Base-by-base conservation (phyloP, 208 protist species). In the Spongospora subterranea region DNA sequence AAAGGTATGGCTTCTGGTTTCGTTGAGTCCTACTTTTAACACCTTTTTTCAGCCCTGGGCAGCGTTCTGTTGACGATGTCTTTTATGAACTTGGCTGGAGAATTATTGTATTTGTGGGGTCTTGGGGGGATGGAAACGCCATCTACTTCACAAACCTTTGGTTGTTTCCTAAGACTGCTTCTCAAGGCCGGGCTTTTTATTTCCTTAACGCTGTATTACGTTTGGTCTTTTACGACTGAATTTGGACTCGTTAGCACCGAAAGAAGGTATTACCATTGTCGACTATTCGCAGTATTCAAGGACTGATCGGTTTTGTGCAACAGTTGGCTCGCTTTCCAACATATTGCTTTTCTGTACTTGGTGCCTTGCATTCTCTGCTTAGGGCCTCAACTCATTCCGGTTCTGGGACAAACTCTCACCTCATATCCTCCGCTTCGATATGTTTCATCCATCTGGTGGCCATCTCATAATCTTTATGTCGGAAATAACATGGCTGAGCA, bases 71-170 rank as follows among this genome's bases (percentile, higher is more conserved):
- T 89, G 24, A 66, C 90, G 0, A 50, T 46, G 46, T 24, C 90
- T 41, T 45, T 43, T 6, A 40, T 17, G 45, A 54, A 24, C 20
- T 1, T 89, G 32, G 0, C 76, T 0, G 32, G 71, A 43, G 90
- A 92, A 24, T 77, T 92, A 17, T 38, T 92, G 40, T 46, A 13
- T 13, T n/a, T 71, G 24, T 92, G 43, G 46, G 76, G 35, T 0
- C 50, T 88, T 32, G 29, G n/a, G 1, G 90, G 90, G 13, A 76
- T 77, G 77, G 38, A 89, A 1, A 35, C 35, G 39, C 0, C 38
- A 39, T n/a, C 46, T 0, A 46, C 0, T 45, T 0, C 32, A 0
- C 13, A 76, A 35, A 0, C 65, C 0, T 11, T 54, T 41, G 39
- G 45, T 41, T 50, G 39, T 39, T 39, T 35, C 50, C 24, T 89